These are phyloP conservation scores for Periconia macrospinosa DNA, from an alignment of 2,329 filamentous ascomycete species.

Conservation along the genomic window DNA sequence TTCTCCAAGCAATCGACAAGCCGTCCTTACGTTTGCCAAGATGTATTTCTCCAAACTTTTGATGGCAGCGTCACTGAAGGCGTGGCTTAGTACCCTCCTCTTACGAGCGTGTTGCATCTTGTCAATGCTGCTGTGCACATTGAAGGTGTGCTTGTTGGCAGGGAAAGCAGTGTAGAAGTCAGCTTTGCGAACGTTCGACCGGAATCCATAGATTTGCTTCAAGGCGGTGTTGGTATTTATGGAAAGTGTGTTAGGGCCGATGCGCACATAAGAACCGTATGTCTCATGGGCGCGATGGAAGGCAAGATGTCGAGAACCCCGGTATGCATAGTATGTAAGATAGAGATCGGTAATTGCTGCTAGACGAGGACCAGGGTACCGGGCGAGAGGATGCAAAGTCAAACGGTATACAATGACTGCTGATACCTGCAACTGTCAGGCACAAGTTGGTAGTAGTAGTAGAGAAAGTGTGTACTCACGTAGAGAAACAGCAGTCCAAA, in stretches of 20 bases:
- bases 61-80: conserved; percentile 51
- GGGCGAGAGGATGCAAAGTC: conserved; percentile 47
- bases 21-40: conserved; percentile 46
- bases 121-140: conserved; percentile 50
- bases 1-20: conserved; percentile 38
- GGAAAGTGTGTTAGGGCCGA: conserved; percentile 75
- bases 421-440: conserved; percentile 20
- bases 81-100: conserved; percentile 50
- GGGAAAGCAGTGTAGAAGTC: conserved; percentile 53
- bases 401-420: conserved; percentile 42
- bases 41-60: conserved; percentile 51
- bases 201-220: conserved; percentile 54
- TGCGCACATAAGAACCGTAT: conserved; percentile 74
- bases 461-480: conserved; percentile 12
- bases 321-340: conserved; percentile 68
- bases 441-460: background rate
- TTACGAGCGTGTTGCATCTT: conserved; percentile 51
- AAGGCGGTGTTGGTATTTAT: conserved; percentile 68
- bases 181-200: conserved; percentile 53
- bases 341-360: conserved; percentile 43
- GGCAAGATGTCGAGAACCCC: conserved; percentile 73
- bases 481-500: conserved; percentile 28
- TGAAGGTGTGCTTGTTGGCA: conserved; percentile 44
- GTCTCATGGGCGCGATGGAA: conserved; percentile 70
- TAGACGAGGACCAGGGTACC: conserved; percentile 47